Base-by-base conservation (phyloP, 2,329 filamentous ascomycete genomes). In the Cladorrhinum sp. region DNA sequence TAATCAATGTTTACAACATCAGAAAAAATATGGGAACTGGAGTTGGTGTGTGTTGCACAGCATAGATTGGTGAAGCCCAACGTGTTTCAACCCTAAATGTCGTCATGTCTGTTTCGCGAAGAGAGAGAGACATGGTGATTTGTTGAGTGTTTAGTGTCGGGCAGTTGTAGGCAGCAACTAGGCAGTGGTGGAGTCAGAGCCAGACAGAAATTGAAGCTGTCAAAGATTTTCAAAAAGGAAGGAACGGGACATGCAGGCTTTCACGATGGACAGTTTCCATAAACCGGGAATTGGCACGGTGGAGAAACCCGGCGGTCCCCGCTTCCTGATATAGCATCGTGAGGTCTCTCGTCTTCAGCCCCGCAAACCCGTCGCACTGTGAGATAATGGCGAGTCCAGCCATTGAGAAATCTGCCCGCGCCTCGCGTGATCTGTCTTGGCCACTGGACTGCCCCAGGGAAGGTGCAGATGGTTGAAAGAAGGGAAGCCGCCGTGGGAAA, bases 361-460 rank as follows among this genome's bases (percentile, higher is more conserved):
- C 59, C 53, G 46, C 57, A 52, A 30, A 20, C 39, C 57, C 18
- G n/a, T 50, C 58, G 55, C 60, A 64, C 60, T 62, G 62, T 64
- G 60, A 30, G 16, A 46, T 30, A 14, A 24, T n/a, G 28, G 2
- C 24, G 52, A 55, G 59, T 16, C 55, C 42, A 46, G 21, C 49
- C 20, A 26, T 28, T 28, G 20, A 18, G 12, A 20, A n/a, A 14
- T n/a, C 55, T 21, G 12, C 26, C 52, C 52, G 28, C 52, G 18
- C 46, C 55, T 58, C 55, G 55, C 46, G 55, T 51, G 55, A 58
- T 52, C 30, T 46, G 10, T 23, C 46, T 23, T 49, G 9, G 56
- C 18, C 16, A 18, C n/a, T 18, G 16, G n/a, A n/a, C n/a, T n/a
- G n/a, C n/a, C n/a, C 6, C 14, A 10, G 14, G n/a, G 42, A 46